phyloP scores from a whole-genome alignment of 192 early-diverging fungal genomes.

The Pilobolus umbonatus region DNA sequence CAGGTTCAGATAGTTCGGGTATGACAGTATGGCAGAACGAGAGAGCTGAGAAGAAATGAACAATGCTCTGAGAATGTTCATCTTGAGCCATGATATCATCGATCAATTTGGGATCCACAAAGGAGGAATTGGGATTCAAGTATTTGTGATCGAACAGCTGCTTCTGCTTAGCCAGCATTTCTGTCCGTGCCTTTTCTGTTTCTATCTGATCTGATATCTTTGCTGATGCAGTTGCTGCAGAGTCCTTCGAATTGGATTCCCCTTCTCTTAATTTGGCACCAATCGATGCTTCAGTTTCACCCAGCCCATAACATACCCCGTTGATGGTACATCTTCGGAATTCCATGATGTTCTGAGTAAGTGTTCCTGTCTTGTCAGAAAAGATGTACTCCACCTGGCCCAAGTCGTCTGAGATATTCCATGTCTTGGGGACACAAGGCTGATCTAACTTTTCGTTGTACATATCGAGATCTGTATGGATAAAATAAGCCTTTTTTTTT shows the following conservation, averaged over 20 bases:
- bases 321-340: slow-evolving; percentile 66
- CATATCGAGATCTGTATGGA: slow-evolving; percentile 64
- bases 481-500: slow-evolving; percentile 58
- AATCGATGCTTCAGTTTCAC: slow-evolving; percentile 49
- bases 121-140: slow-evolving; percentile 59
- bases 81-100: slow-evolving; percentile 16
- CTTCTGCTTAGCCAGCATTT: slow-evolving; percentile 54
- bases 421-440: slow-evolving; percentile 60
- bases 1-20: slow-evolving; percentile 42
- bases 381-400: slow-evolving; percentile 83
- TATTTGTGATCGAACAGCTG: slow-evolving; percentile 57
- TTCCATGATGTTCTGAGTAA: slow-evolving; percentile 79
- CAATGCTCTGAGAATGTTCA: slow-evolving; percentile 17
- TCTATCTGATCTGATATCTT: slow-evolving; percentile 10
- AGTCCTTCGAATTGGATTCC: no score
- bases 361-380: slow-evolving; percentile 78
- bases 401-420: slow-evolving; percentile 69
- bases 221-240: not conserved
- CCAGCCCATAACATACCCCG: slow-evolving; percentile 53
- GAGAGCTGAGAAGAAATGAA: slow-evolving; percentile 53
- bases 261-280: slow-evolving; percentile 32
- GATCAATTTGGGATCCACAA: slow-evolving; percentile 52
- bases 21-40: slow-evolving; percentile 69
- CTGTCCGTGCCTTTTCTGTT: slow-evolving; percentile 36
- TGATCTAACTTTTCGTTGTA: slow-evolving; percentile 49